These are phyloP conservation scores for Alternaria ventricosa DNA, from an alignment of 2,329 filamentous ascomycete genomes.

Conservation along the genomic window DNA sequence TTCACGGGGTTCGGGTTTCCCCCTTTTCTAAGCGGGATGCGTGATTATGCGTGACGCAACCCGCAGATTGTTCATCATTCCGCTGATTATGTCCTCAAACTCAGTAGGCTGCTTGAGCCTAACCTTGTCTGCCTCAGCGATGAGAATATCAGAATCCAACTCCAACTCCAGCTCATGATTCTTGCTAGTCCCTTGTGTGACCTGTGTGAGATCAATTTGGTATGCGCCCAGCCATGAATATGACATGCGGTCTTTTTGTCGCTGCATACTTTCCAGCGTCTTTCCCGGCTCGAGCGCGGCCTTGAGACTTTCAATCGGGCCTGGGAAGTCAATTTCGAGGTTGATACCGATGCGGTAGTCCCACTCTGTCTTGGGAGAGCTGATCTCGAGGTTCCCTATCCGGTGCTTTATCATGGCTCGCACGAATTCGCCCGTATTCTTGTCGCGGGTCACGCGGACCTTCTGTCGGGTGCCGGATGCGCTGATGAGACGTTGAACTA, in stretches of 20 bases:
- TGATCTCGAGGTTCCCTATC: constrained; percentile 86
- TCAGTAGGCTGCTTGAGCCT: constrained; percentile 54
- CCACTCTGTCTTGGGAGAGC: constrained; percentile 76
- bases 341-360: constrained; percentile 96
- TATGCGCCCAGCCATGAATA: constrained; percentile 83
- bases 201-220: constrained; percentile 92
- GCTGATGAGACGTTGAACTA: constrained; percentile 65
- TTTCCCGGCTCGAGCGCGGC: constrained; percentile 52
- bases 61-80: constrained; percentile 71
- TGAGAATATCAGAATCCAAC: constrained; percentile 66
- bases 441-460: constrained; percentile 71
- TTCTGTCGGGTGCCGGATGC: constrained; percentile 29
- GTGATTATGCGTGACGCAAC: constrained; percentile 47
- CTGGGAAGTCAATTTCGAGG: constrained; percentile 84
- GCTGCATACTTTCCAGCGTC: constrained; percentile 57
- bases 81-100: constrained; percentile 71
- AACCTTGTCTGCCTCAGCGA: constrained; percentile 69
- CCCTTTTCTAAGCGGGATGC: constrained; percentile 1
- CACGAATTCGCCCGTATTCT: constrained; percentile 71
- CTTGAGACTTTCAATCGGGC: constrained; percentile 63
- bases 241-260: constrained; percentile 88
- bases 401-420: constrained; percentile 90
- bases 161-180: constrained; percentile 86
- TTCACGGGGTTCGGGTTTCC: neutral
- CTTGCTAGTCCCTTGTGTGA: constrained; percentile 66